Evolutionary conservation across 805 yeast genomes (phyloP), one percentile per base, ranked within the genome.

Genomic region (Torulaspora gathmanii): DNA sequence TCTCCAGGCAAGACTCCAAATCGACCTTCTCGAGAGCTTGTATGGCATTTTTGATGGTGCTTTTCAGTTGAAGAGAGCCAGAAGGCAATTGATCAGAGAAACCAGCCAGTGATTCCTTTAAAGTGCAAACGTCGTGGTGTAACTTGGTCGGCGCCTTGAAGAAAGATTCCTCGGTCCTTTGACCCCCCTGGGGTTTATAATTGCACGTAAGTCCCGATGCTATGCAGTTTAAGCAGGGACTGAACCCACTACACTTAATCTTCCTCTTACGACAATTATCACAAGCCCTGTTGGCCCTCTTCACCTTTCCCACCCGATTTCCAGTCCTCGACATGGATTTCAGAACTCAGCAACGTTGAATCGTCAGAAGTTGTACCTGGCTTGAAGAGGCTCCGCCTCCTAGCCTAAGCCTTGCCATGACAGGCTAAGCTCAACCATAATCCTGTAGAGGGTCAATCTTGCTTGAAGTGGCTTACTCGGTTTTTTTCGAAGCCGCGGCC

Each of bases 241-340:
- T 52, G 12, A 68, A 64, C 4, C 82, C 82, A 40, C 78, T 70
- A 57, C 84, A 79, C 53, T 79, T 79, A 46, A 76, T 75, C 58
- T 79, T 78, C 48, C 75, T 79, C 29, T 67, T 62, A 45, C 79
- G 66, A 57, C 84, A 79, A 17, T 79, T 64, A 42, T 73, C 77
- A 51, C 84, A 79, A 1, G 83, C 84, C 49, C 69, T 72, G 7
- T 25, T n/a, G 17, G 37, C 23, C 29, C 46, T 42, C 25, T 25
- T 33, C 7, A 23, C 16, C 22, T 40, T 33, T 12, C 25, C 33
- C 15, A 33, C 29, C n/a, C 44, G 37, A 12, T 19, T 31, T 11
- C 17, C 34, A 15, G 34, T 7, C n/a, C 8, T 31, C 11, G 34
- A 16, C 34, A 31, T 31, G 11, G 5, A 13, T 7, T 15, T 9